Base-by-base conservation (phyloP, 306 rosid species). In the Spatholobus suberectus region DNA sequence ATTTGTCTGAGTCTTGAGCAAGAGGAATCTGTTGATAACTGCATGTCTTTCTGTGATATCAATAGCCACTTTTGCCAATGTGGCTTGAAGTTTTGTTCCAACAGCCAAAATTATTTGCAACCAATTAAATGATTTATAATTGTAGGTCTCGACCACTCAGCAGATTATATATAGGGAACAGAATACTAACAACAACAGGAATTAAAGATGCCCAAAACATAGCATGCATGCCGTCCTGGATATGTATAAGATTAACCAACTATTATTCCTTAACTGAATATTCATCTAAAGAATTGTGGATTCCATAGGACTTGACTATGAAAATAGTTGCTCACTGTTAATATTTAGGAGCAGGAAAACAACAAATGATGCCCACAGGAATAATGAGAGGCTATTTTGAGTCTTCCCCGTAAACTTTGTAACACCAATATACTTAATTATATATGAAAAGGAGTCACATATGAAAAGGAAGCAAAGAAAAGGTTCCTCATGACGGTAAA, bases 21-120 rank as follows among this genome's bases (percentile, higher is more conserved):
- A 95, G 94, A 51, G 98, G 98, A 83, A 95, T 95, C 73, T 97
- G 97, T 83, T n/a, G n/a, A n/a, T n/a, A n/a, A n/a, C n/a, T n/a
- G n/a, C n/a, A n/a, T n/a, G n/a, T n/a, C n/a, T n/a, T n/a, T n/a
- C n/a, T n/a, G n/a, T n/a, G n/a, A n/a, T n/a, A n/a, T n/a, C n/a
- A n/a, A n/a, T n/a, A n/a, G n/a, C n/a, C n/a, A n/a, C n/a, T n/a
- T n/a, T n/a, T n/a, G n/a, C n/a, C n/a, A n/a, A n/a, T n/a, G n/a
- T n/a, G n/a, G n/a, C n/a, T n/a, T n/a, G n/a, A n/a, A n/a, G n/a
- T n/a, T n/a, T n/a, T n/a, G n/a, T n/a, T n/a, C n/a, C n/a, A n/a
- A n/a, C n/a, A n/a, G n/a, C n/a, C n/a, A n/a, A n/a, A n/a, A n/a
- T n/a, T n/a, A n/a, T n/a, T n/a, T n/a, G n/a, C n/a, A n/a, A n/a